These are phyloP conservation scores for Neocallimastix lanati DNA, from an alignment of 192 early-diverging fungal genomes.

Conservation along the genomic window DNA sequence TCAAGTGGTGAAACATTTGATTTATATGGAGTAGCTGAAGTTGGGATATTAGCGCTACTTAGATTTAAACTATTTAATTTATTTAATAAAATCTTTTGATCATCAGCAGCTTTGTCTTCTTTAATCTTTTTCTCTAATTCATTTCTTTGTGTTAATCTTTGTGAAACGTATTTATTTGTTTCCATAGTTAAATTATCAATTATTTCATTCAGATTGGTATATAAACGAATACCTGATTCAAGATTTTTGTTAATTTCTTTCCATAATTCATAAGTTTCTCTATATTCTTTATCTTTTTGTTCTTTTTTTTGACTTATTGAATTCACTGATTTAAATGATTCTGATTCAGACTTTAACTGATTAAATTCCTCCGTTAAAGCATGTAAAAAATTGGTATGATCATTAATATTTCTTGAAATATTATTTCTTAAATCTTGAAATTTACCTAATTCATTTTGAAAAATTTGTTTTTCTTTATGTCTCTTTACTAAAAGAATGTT, in stretches of 20 bases:
- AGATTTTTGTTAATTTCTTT: conserved; percentile 48
- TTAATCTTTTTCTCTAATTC: conserved; percentile 28
- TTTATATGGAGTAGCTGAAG: conserved; percentile 1
- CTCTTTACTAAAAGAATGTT: conserved; percentile 62
- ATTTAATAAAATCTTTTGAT: conserved; percentile 39
- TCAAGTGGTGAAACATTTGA: background rate
- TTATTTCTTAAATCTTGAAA: conserved; percentile 60
- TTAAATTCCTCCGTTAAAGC: conserved; percentile 60
- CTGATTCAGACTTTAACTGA: conserved; percentile 15
- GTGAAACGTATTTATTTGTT: conserved; percentile 30
- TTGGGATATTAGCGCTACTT: conserved; percentile 7
- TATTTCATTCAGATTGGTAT: conserved; percentile 34
- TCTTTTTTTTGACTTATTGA: conserved; percentile 39
- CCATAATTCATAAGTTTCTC: conserved; percentile 40
- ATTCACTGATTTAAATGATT: conserved; percentile 38
- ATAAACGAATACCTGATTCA: conserved; percentile 50
- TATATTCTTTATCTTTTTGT: conserved; percentile 48
- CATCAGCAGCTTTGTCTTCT: conserved; percentile 25
- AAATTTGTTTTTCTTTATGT: conserved; percentile 67
- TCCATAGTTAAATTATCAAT: conserved; percentile 30
- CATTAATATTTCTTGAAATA: conserved; percentile 47
- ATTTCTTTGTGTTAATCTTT: conserved; percentile 40
- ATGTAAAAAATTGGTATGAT: conserved; percentile 54
- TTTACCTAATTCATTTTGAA: conserved; percentile 80
- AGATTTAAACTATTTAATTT: conserved; percentile 30